phyloP scores from a whole-genome alignment of 345 rosid species.

The Geranium brycei region DNA sequence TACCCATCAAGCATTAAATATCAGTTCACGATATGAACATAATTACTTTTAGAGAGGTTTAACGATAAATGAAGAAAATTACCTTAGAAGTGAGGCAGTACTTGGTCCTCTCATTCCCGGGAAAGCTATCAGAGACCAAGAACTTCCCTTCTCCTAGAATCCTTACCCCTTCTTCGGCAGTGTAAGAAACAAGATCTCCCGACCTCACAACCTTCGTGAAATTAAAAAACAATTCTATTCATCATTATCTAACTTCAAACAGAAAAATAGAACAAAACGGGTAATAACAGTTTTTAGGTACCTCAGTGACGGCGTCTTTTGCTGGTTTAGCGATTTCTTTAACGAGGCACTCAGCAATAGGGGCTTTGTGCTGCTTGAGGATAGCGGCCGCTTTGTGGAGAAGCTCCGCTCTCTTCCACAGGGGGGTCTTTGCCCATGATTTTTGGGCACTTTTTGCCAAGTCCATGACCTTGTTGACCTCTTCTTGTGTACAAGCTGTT shows the following conservation, averaged over 20 bases:
- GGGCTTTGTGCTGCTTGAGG: slow-evolving; percentile 69
- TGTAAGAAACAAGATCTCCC: slow-evolving; percentile 84
- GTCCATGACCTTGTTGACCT: slow-evolving; percentile 87
- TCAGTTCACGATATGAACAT: background rate
- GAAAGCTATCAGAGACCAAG: slow-evolving; percentile 90
- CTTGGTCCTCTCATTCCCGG: slow-evolving; percentile 94
- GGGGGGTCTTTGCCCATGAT: slow-evolving; percentile 88
- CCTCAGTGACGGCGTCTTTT: slow-evolving; percentile 89
- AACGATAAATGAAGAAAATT: background rate
- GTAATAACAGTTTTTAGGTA: slow-evolving; percentile 1
- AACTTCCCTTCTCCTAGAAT: slow-evolving; percentile 90
- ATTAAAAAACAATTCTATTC: background rate
- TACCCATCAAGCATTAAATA: background rate
- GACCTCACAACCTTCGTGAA: slow-evolving; percentile 75
- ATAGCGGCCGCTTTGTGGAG: slow-evolving; percentile 94
- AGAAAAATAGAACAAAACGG: no score
- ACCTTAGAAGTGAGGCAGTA: slow-evolving; percentile 97
- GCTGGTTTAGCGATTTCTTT: slow-evolving; percentile 99
- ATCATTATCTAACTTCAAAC: no score
- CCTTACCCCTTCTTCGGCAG: slow-evolving; percentile 94
- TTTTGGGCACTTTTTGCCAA: slow-evolving; percentile 72
- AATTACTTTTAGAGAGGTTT: background rate
- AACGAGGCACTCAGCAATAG: slow-evolving; percentile 80
- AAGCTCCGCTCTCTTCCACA: slow-evolving; percentile 96
- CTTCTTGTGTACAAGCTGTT: slow-evolving; percentile 90